A percentile compares a stretch with the other conserved stretches of the same genome.
These are phyloP conservation scores for Cryptococcus sp. DNA, from an alignment of 1,284 basidiomycete genomes.

Conservation along the genomic window DNA sequence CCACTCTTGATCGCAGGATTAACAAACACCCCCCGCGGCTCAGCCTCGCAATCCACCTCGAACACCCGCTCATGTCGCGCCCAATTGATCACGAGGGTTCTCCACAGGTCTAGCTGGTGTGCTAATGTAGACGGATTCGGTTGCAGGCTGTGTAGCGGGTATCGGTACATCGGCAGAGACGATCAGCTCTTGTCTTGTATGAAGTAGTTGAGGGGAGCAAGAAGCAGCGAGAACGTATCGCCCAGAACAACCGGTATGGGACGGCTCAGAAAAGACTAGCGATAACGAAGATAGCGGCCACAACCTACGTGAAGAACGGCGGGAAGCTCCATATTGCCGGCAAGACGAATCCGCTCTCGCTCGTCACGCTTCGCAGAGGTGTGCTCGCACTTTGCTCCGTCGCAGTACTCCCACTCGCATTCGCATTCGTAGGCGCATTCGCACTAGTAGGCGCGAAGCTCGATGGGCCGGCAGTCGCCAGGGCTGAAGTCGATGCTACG, in stretches of 20 bases:
- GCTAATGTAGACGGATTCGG: constrained; percentile 56
- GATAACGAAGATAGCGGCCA: background rate
- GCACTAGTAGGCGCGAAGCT: background rate
- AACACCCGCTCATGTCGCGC: constrained; percentile 54
- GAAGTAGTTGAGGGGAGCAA: background rate
- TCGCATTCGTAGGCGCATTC: background rate
- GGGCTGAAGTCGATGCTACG: background rate
- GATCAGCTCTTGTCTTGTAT: background rate
- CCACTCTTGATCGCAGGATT: constrained; percentile 50
- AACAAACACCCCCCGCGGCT: constrained; percentile 41
- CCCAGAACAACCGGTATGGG: background rate
- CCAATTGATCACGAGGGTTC: constrained; percentile 53
- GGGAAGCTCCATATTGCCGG: constrained; percentile 60
- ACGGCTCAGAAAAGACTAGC: background rate
- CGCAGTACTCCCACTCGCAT: background rate
- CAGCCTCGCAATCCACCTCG: constrained; percentile 48
- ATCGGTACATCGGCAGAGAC: too few relatives aligned
- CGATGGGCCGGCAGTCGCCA: background rate
- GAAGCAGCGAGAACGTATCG: background rate
- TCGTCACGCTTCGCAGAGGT: constrained; percentile 29
- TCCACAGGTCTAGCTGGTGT: constrained; percentile 58
- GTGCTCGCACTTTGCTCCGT: constrained; percentile 9
- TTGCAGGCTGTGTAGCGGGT: constrained; percentile 47
- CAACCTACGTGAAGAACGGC: constrained; percentile 58
- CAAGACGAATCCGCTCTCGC: constrained; percentile 48